These are phyloP conservation scores for Lentinula lateritia DNA, from an alignment of 768 basidiomycete species.

Conservation along the genomic window DNA sequence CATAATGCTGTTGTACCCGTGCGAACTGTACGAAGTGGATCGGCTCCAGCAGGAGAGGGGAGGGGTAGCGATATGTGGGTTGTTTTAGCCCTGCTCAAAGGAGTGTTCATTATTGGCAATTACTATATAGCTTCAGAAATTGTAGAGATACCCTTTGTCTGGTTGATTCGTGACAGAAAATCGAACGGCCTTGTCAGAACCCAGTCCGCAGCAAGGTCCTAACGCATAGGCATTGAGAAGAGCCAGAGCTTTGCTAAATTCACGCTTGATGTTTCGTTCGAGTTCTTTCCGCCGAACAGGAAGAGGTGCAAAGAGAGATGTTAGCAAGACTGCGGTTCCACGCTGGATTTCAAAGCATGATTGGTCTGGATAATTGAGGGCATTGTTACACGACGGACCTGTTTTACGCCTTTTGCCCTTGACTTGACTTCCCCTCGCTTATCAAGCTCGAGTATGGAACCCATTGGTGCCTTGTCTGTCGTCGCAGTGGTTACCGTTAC, in stretches of 20 bases:
- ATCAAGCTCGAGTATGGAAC: constrained; percentile 72
- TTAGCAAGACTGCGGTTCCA: constrained; percentile 78
- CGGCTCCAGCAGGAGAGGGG: not conserved
- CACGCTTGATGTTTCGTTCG: constrained; percentile 82
- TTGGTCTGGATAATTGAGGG: not conserved
- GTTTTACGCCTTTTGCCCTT: constrained; percentile 64
- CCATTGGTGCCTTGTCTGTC: constrained; percentile 65
- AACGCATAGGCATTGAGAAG: constrained; percentile 87
- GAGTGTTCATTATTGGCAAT: not conserved
- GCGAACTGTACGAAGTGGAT: constrained; percentile 33
- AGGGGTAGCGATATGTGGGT: constrained; percentile 7
- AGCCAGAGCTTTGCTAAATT: constrained; percentile 80
- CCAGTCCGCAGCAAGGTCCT: constrained; percentile 51
- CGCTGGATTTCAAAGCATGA: constrained; percentile 39
- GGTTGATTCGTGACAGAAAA: constrained; percentile 66
- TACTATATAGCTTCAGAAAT: not conserved
- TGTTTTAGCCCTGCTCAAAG: not conserved
- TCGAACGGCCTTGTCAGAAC: constrained; percentile 58
- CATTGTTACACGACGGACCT: constrained; percentile 41
- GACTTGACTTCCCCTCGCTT: constrained; percentile 54
- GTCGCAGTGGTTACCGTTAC: constrained; percentile 76
- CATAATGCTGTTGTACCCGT: constrained; percentile 72
- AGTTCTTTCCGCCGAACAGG: constrained; percentile 93
- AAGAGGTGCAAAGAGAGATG: constrained; percentile 70
- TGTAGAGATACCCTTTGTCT: constrained; percentile 60